Base-by-base conservation (phyloP, 257 asterid species). In the Plectranthus barbatus region DNA sequence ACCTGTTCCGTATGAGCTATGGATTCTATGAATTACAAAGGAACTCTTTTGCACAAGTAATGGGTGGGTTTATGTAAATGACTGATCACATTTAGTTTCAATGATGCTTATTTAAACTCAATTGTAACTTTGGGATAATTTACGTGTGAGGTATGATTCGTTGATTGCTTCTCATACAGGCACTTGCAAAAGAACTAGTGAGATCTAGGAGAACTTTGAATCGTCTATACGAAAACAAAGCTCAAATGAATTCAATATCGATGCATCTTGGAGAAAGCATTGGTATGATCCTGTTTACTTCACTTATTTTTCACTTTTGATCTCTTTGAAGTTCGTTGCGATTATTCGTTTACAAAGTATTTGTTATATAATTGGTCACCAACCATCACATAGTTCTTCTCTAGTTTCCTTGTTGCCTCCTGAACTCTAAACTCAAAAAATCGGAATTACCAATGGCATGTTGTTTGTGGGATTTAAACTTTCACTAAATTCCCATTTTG, bases 181-280 rank as follows among this genome's bases (percentile, higher is more conserved):
- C 90, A 26, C 97, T 93, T 55, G 97, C 99, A 4, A 87, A 84
- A 80, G 99, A 93, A 77, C 58, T 89, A 26, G 96, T 92, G 85
- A 85, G 95, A 66, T 89, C 99, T 6, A 80, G 80, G 59, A 79
- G 72, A 56, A 80, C 95, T 21, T 91, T 92, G 75, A 82, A 92
- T 54, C 87, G 96, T n/a, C 86, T 92, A 46, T 82, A 85, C 37
- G 96, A 92, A 67, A 92, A 92, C 79, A 92, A 89, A 81, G 96
- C 99, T 7, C 99, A 92, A 80, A 74, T 92, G 87, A 92, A 92
- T 74, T 89, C 97, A 7, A 85, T 89, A 73, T 86, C 97, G 23
- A 89, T 92, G 99, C 97, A 92, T 77, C 93, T 92, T 15, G 97
- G 99, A 67, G 97, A 92, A 80, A 89, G 95, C 76, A 89, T 92